Base-by-base conservation (phyloP, 1,139 yeast genomes). In the Debaryomycetaceae sp. region DNA sequence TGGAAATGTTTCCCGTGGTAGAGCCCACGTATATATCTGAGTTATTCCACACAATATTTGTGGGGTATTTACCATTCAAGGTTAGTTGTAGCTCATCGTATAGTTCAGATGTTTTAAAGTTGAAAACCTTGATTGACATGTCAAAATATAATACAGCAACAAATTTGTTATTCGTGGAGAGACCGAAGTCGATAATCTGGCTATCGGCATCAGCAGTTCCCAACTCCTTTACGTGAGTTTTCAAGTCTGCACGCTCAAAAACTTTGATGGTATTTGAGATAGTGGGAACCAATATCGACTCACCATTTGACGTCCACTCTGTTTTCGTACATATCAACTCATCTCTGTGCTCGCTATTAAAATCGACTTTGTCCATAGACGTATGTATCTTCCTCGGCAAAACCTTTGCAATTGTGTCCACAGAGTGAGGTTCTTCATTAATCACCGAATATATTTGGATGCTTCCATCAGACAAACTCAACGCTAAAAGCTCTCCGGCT, bases 401-500 rank as follows among this genome's bases (percentile, higher is more conserved):
- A 29, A 65, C 64, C 18, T 67, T 70, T 2, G 64, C 53, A 13
- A 84, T 57, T 1, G 75, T 68, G 35, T 77, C 64, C 9, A 65
- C 46, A 36, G 68, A 51, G 33, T 52, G 58, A 8, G 72, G 73
- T 17, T 50, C 50, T 48, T 71, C 77, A 44, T 69, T 70, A 32
- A 62, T 72, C 28, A 84, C 74, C 0, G 88, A 81, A 53, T 74
- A 87, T 34, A 92, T 65, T 34, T 78, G 75, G 18, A 88, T 63
- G 31, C 69, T 70, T 8, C 96, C 95, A 59, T 80, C 84, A 7
- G 86, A 68, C 39, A 83, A 72, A 31, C 57, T 41, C 32, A 45
- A 29, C 0, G 88, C 73, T 17, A 86, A 57, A 30, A 79, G 52
- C 48, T 79, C 85, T 4, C 84, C 83, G 6, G 73, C 68, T 4